phyloP scores from a whole-genome alignment of 129 eudicot genomes.

The Flaveria linearis region DNA sequence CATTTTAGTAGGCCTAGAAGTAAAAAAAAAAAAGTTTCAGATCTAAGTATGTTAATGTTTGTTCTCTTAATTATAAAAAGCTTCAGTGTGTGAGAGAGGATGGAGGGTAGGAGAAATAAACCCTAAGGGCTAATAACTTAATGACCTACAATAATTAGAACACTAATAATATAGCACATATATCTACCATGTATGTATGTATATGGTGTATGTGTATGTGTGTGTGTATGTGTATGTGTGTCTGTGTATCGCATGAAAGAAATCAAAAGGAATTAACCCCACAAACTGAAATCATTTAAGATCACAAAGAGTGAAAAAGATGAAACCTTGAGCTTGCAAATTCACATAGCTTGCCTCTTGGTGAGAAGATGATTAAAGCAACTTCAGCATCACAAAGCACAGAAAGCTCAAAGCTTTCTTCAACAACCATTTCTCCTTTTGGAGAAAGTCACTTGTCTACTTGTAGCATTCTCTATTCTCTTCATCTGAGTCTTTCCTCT shows the following conservation, averaged over 20 bases:
- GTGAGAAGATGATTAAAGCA: slow-evolving; percentile 82
- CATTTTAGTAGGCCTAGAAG: background rate
- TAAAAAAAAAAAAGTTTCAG: slow-evolving; percentile 26
- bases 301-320: slow-evolving; percentile 27
- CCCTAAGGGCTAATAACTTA: slow-evolving; percentile 4
- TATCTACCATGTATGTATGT: slow-evolving; percentile 7
- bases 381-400: slow-evolving; percentile 93
- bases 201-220: background rate
- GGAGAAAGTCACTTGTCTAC: slow-evolving; percentile 88
- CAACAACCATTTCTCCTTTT: slow-evolving; percentile 71
- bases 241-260: slow-evolving; percentile 17
- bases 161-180: background rate
- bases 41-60: slow-evolving; percentile 10
- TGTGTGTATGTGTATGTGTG: no score
- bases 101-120: slow-evolving; percentile 11
- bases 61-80: background rate
- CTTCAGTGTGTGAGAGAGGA: background rate
- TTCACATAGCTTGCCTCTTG: slow-evolving; percentile 90
- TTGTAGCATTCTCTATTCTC: slow-evolving; percentile 89
- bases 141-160: slow-evolving; percentile 16
- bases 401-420: slow-evolving; percentile 89
- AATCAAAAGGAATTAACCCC: slow-evolving; percentile 9
- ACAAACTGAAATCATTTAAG: slow-evolving; percentile 19
- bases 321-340: slow-evolving; percentile 83
- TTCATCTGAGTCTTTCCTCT: slow-evolving; percentile 90